Evolutionary conservation across 2,329 filamentous ascomycete species (phyloP), one percentile per base, ranked within the genome.

Genomic region (Ophiostoma ulmi): DNA sequence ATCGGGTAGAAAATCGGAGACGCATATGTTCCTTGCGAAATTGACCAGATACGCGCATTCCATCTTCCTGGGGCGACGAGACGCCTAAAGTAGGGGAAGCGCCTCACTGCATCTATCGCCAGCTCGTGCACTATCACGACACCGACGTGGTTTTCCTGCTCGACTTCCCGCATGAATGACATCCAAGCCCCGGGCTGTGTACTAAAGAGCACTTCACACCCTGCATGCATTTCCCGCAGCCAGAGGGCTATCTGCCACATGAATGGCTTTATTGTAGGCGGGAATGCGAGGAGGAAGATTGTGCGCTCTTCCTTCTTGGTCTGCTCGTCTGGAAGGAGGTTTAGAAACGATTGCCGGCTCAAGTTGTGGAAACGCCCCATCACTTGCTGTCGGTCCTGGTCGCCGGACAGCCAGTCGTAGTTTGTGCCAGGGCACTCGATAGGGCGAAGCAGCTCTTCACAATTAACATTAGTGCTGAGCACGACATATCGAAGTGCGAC

Each of bases 281-380:
- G 84, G 68, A 87, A 87, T 1, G 82, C 77, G 1, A 88, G 75
- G 72, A 83, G 87, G 73, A 87, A 20, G 74, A 68, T 10, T 5
- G 11, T 22, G 20, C 20, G 63, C 20, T 22, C 8, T 8, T 22
- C 13, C 36, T 22, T 39, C 2, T 3, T 13, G 6, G 61, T 2
- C 17, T 3, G 35, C 3, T 26, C 63, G 20, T 65, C 36, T 8
- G 63, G 63, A 7, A 65, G 20, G 1, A 75, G 65, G 5, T 44
- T 63, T 2, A 74, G 70, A 1, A 81, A 76, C 10, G 74, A 72
- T 13, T 77, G 72, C 65, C 80, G 81, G 14, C 78, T 76, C 22
- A 80, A 74, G 1, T 69, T 63, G 31, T 76, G 76, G n/a, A 78
- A 72, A 5, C 68, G 69, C 65, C 74, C 70, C 73, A 78, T 72